Conservation (phyloP, 2,329 filamentous ascomycete species). For the Sclerotinia nivalis region DNA sequence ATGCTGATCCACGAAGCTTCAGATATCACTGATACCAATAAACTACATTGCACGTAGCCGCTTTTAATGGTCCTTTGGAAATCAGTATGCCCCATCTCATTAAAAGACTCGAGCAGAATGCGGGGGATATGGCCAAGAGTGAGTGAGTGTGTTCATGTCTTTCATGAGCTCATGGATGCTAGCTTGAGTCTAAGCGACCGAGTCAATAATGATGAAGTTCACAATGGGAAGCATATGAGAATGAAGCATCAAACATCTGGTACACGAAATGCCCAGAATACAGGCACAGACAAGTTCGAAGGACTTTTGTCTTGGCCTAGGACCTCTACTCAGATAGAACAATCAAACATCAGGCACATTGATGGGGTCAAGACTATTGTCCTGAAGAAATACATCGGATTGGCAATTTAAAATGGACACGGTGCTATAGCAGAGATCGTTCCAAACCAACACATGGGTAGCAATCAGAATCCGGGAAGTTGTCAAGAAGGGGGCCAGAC, state of each 20-base stretch:
- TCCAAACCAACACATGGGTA: accelerated
- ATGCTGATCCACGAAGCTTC: slow-evolving; percentile 20
- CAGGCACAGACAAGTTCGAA: slow-evolving; percentile 22
- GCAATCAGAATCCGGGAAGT: too few species aligned
- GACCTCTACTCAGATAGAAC: not conserved
- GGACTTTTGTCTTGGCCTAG: not conserved
- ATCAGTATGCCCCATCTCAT: slow-evolving; percentile 23
- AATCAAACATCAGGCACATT: slow-evolving; percentile 17
- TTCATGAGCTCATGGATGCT: slow-evolving; percentile 21
- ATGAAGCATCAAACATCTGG: slow-evolving; percentile 8
- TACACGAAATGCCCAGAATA: slow-evolving; percentile 24
- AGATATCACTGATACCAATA: slow-evolving; percentile 25
- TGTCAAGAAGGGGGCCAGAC: too few species aligned
- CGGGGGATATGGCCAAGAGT: slow-evolving; percentile 19
- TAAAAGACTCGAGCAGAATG: slow-evolving; percentile 20
- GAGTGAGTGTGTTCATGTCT: slow-evolving; percentile 13
- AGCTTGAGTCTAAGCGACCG: not conserved
- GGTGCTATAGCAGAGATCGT: not conserved
- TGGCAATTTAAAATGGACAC: not conserved
- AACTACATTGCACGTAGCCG: slow-evolving; percentile 28
- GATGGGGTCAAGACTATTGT: not conserved
- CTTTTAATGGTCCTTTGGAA: slow-evolving; percentile 24
- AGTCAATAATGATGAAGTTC: slow-evolving; percentile 18
- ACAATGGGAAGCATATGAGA: slow-evolving; percentile 20
- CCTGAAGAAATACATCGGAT: not conserved